Conservation (phyloP, 495 filamentous ascomycete species). For the Apodospora peruviana region DNA sequence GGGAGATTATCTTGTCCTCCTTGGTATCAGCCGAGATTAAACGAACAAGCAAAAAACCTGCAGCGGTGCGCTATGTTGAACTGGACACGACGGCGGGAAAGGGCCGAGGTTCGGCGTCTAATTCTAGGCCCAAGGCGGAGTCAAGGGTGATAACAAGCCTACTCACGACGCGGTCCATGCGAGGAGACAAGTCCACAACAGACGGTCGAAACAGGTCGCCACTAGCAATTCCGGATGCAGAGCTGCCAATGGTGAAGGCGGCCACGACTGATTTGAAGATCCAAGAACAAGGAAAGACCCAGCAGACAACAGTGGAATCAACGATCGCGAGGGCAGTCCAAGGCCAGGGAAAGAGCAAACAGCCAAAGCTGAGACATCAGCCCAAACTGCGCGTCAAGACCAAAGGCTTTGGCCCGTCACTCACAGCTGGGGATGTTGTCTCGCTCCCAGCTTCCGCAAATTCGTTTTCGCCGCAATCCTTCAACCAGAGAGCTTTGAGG, state of each 20-base stretch:
- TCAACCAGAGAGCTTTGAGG: conserved; percentile 21
- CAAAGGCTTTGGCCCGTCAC: neutral
- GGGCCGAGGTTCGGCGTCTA: too few species aligned
- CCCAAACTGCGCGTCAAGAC: conserved; percentile 12
- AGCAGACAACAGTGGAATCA: neutral
- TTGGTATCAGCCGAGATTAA: neutral
- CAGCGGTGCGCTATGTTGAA: neutral
- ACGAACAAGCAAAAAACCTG: neutral
- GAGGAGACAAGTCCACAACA: too few species aligned
- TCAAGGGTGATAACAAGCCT: too few species aligned
- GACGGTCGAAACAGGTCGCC: too few species aligned
- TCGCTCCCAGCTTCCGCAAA: neutral
- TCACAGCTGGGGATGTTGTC: neutral
- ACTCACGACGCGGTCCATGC: too few species aligned
- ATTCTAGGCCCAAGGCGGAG: too few species aligned
- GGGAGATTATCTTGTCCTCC: neutral
- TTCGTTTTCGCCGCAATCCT: conserved; percentile 22
- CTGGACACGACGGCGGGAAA: neutral
- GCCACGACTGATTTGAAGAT: too few species aligned
- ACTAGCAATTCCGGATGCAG: too few species aligned
- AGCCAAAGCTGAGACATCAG: conserved; percentile 2
- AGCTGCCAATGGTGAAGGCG: too few species aligned
- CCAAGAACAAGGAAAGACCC: too few species aligned
- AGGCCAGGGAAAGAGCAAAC: neutral
- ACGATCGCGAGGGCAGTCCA: neutral